Evolutionary conservation across 345 rosid species (phyloP), one percentile per base, ranked within the genome.

Genomic region (Physaria fendleri): DNA sequence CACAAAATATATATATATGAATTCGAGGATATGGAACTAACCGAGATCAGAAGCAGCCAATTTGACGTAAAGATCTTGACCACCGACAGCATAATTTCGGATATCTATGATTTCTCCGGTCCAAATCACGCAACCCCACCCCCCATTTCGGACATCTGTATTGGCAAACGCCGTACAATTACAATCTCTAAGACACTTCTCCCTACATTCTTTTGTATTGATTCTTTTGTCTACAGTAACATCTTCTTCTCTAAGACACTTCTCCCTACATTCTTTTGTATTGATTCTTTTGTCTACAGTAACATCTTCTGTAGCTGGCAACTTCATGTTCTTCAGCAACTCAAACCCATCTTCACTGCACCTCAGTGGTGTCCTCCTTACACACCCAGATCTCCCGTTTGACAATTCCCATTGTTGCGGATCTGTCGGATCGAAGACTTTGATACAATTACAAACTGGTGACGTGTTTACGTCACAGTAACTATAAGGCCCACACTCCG

Each of bases 31-130:
- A 51, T 49, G 4, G 12, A 60, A 76, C 82, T 45, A 73, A 92
- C 98, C 90, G 15, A 84, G 48, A 69, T 88, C 97, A 8, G 81
- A 59, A 69, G 97, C 93, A 4, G 91, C 84, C 81, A 88, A 72
- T 74, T 84, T 60, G 41, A 88, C 79, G 37, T 59, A 86, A 11
- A 92, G 83, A 77, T 82, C 83, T 35, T 86, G 95, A 22, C 98
- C 98, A 11, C 73, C 89, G 2, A 22, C 48, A 2, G 64, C 33
- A 34, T 76, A 74, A 24, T 43, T 55, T 51, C 79, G 59, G 9
- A 59, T 41, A 59, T 84, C 84, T 28, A 66, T 25, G 53, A 83
- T 41, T 28, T 73, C 79, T 1, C 69, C 80, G 14, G 40, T 68
- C 90, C 90, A 84, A 9, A 56, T 59, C 37, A 81, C 79, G 49